Base-by-base conservation (phyloP, 768 basidiomycete species). In the Pulveroboletus sp. region DNA sequence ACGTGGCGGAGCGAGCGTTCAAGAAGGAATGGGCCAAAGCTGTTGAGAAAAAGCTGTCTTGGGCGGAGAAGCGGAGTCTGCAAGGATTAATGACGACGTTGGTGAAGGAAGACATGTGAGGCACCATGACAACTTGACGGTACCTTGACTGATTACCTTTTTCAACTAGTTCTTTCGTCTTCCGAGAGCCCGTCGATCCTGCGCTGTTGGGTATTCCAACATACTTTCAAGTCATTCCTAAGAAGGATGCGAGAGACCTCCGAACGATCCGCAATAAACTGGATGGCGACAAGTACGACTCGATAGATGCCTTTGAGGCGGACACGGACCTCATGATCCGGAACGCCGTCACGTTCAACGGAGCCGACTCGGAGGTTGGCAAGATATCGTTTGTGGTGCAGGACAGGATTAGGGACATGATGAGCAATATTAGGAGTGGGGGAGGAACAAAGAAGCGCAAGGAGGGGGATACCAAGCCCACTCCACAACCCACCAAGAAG, bases 341-440 rank as follows among this genome's bases (percentile, higher is more conserved):
- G 51, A 98, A 97, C 62, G 91, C 94, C 14, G 79, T 88, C 65
- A 80, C 77, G 45, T 98, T 97, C 77, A 98, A 98, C 56, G 88
- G 87, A 0, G 72, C 72, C 2, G 83, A 85, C 38, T 89, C 88
- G 3, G 86, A 90, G 49, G 87, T 91, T n/a, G 90, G 85, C 14
- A 62, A 70, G 36, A 69, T 86, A 33, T 79, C 88, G 8, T 58
- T 69, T n/a, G 59, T 64, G 25, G 61, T 85, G 40, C 72, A 72
- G 39, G 72, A 77, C 43, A 80, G 76, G 53, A 72, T 79, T 56
- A 77, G 70, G 55, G 81, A 84, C 43, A 63, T 86, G 55, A 49
- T 83, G 58, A 69, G 65, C 43, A 81, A 72, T 61, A 58, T 60
- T 47, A 68, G 58, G 51, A 54, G 51, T 21, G 71, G 77, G 10